A percentile compares a stretch with the other conserved stretches of the same genome.
These are phyloP conservation scores for Rhododendron williamsianum DNA, from an alignment of 148 eudicot genomes.

Conservation along the genomic window DNA sequence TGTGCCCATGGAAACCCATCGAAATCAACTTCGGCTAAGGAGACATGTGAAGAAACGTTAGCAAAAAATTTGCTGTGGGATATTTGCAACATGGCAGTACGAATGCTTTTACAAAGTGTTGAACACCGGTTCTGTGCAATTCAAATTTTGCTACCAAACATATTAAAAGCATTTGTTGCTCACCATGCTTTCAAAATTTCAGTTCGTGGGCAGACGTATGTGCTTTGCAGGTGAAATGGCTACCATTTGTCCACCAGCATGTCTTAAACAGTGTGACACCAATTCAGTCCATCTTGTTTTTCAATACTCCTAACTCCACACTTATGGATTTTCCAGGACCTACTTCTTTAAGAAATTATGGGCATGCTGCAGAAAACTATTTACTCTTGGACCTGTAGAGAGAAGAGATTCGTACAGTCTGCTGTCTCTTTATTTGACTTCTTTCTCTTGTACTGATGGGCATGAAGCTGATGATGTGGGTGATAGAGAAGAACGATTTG, in stretches of 20 bases:
- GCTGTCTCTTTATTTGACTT: constrained; percentile 75
- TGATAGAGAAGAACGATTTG: constrained; percentile 50
- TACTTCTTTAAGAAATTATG: constrained; percentile 50
- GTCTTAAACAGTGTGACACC: neutral
- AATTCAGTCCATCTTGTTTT: neutral
- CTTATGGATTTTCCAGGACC: constrained; percentile 44
- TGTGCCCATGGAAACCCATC: constrained; percentile 23
- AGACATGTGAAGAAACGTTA: constrained; percentile 29
- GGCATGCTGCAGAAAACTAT: constrained; percentile 66
- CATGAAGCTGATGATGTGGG: constrained; percentile 26
- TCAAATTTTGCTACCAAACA: constrained; percentile 59
- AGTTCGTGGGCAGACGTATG: constrained; percentile 38
- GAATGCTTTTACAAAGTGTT: constrained; percentile 65
- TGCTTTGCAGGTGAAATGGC: constrained; percentile 54
- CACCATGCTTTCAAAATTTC: constrained; percentile 38
- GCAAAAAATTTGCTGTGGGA: constrained; percentile 64
- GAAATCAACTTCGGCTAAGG: constrained; percentile 18
- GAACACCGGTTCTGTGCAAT: constrained; percentile 76
- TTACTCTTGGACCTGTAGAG: constrained; percentile 65
- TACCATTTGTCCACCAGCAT: neutral
- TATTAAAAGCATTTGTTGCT: constrained; percentile 51
- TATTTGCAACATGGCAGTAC: constrained; percentile 53
- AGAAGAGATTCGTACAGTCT: constrained; percentile 88
- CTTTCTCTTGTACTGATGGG: constrained; percentile 37
- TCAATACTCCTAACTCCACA: constrained; percentile 1